Base-by-base conservation (phyloP, 306 rosid species). In the Albizia julibrissin region DNA sequence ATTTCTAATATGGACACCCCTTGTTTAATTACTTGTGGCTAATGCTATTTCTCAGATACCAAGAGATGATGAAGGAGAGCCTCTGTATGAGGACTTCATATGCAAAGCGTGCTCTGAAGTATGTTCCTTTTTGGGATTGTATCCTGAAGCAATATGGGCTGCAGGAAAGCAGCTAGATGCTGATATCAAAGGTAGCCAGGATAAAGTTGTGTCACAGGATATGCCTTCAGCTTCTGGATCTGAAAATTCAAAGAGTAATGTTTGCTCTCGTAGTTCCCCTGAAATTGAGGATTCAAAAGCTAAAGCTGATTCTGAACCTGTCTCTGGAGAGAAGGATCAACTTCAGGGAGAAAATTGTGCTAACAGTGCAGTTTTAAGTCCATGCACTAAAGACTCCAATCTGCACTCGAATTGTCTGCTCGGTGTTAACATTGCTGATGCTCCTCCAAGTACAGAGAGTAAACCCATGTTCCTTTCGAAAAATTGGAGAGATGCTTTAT, bases 61-160 rank as follows among this genome's bases (percentile, higher is more conserved):
- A 74, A 91, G 94, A 87, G 99, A 92, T 27, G 98, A 92, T 42
- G 99, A 96, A 85, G 99, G 94, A 10, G 99, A 92, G 86, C 99
- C 97, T 54, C 79, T 88, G 40, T 93, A 93, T 64, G 98, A 92
- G 79, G 99, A 96, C 43, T 91, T 93, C 75, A 91, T 93, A 78
- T 96, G 99, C 50, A 75, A 76, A 80, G 84, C 90, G 56, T 96
- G 99, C 91, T 96, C 99, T 11, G 91, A 74, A 64, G 83, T 87
- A 62, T 92, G 94, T 81, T 90, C 86, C 69, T 93, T 96, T 75
- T 65, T 96, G 73, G 88, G 86, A 40, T 74, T 88, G n/a, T 96
- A 96, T 85, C 95, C 92, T 81, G 88, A 79, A 80, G 70, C 73
- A 67, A 87, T 91, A 65, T 81, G 88, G 94, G 90, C 85, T 12